Evolutionary conservation across 495 filamentous ascomycete genomes (phyloP).

Genomic region (Aspergillus sparsus): DNA sequence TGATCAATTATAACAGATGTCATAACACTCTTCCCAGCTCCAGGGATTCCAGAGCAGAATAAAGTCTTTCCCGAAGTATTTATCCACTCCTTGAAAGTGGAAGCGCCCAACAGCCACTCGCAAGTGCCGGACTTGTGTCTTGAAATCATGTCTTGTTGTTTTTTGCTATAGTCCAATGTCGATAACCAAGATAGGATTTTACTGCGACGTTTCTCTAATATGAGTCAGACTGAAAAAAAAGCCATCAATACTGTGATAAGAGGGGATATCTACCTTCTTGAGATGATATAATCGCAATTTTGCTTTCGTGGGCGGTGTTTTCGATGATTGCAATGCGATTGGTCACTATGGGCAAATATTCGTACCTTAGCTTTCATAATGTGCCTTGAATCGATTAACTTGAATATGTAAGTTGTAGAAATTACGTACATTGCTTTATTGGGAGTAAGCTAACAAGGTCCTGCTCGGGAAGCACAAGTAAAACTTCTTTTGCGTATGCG

Average conservation of each 20-base stretch:
- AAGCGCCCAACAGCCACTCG: neutral
- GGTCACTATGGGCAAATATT: no score
- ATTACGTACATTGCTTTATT: neutral
- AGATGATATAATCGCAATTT: neutral
- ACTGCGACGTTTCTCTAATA: neutral
- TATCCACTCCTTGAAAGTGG: neutral
- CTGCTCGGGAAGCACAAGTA: neutral
- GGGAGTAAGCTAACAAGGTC: neutral
- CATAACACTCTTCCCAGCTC: neutral
- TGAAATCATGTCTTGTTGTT: neutral
- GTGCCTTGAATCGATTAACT: neutral
- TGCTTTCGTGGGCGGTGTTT: neutral
- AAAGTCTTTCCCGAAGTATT: neutral
- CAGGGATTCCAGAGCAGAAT: neutral
- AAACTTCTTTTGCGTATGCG: neutral
- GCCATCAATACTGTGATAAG: neutral
- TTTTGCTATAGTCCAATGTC: neutral
- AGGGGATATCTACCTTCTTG: neutral
- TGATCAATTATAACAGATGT: neutral
- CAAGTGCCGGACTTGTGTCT: neutral
- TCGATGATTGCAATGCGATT: neutral
- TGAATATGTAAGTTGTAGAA: neutral
- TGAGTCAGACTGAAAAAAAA: neutral
- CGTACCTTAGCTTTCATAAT: no score
- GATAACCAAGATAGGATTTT: neutral